Conservation (phyloP, 441 rosid genomes). For the Hypseocharis bilobata region DNA sequence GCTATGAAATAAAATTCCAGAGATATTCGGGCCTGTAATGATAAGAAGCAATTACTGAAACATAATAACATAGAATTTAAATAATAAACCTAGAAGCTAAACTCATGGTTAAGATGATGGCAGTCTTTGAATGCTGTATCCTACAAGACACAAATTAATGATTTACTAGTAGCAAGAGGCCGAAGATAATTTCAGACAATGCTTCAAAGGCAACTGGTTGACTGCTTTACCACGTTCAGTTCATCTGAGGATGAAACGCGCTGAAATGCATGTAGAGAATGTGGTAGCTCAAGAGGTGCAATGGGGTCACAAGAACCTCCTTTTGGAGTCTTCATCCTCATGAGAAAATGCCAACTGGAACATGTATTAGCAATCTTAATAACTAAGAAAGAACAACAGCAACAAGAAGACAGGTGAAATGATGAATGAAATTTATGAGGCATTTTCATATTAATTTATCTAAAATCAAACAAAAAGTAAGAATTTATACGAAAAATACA, state of each 20-base stretch:
- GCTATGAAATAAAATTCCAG: too few species aligned
- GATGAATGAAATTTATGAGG: background rate
- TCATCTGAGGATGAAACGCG: conserved; percentile 43
- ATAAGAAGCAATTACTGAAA: too few species aligned
- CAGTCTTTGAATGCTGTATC: too few species aligned
- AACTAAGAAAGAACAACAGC: background rate
- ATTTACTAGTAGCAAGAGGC: too few species aligned
- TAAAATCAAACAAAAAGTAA: background rate
- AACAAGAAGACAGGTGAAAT: too few species aligned
- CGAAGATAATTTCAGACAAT: too few species aligned
- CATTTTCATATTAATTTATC: background rate
- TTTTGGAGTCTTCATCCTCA: conserved; percentile 69
- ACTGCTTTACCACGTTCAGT: background rate
- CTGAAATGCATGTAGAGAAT: conserved; percentile 72
- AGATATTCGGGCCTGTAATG: too few species aligned
- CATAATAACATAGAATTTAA: too few species aligned
- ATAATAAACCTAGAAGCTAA: too few species aligned
- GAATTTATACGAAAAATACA: background rate
- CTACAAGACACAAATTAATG: too few species aligned
- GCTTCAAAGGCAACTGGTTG: background rate
- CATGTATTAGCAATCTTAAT: conserved; percentile 3
- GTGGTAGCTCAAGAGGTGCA: conserved; percentile 84
- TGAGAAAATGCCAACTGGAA: conserved; percentile 76
- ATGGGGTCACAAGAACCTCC: conserved; percentile 76
- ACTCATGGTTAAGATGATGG: too few species aligned